These are phyloP conservation scores for Dactylellina cionopaga DNA, from an alignment of 2,329 filamentous ascomycete species.

Conservation along the genomic window DNA sequence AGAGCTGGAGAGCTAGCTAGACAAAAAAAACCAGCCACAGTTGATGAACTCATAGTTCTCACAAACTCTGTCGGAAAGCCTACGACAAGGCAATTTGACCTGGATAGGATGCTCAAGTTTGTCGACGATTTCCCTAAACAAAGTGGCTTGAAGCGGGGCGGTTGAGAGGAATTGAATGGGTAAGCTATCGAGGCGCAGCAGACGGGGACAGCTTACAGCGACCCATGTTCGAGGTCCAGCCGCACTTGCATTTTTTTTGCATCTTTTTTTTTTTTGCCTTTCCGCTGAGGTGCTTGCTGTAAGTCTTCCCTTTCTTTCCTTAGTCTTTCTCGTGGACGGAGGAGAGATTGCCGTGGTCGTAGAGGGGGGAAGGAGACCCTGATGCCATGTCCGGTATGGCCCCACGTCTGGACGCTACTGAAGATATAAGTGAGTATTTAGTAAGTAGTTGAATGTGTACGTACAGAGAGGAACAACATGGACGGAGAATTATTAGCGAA, in stretches of 20 bases:
- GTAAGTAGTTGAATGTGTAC: too few relatives aligned
- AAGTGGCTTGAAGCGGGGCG: slow-evolving; percentile 17
- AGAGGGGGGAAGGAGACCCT: background rate
- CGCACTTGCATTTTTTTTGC: slow-evolving; percentile 35
- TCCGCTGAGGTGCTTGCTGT: too few relatives aligned
- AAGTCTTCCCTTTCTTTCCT: too few relatives aligned
- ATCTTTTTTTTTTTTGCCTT: background rate
- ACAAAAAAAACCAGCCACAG: slow-evolving; percentile 5
- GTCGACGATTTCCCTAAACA: slow-evolving; percentile 14
- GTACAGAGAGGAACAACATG: background rate
- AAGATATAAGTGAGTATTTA: too few relatives aligned
- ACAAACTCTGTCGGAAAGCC: slow-evolving; percentile 16
- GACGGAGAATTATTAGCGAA: slow-evolving; percentile 17
- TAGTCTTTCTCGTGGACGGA: too few relatives aligned
- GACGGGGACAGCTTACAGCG: background rate
- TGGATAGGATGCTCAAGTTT: slow-evolving; percentile 5
- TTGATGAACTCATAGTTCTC: background rate
- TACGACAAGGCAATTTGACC: slow-evolving; percentile 9
- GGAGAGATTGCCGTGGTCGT: slow-evolving; percentile 1
- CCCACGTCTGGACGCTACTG: background rate
- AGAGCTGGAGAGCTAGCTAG: too few relatives aligned
- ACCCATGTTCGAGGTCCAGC: slow-evolving; percentile 17
- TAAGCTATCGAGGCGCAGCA: slow-evolving; percentile 51
- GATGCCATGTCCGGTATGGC: background rate
- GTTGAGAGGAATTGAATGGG: slow-evolving; percentile 8